Base-by-base conservation (phyloP, 129 eudicot species). In the Centrapalus pauciflorus region DNA sequence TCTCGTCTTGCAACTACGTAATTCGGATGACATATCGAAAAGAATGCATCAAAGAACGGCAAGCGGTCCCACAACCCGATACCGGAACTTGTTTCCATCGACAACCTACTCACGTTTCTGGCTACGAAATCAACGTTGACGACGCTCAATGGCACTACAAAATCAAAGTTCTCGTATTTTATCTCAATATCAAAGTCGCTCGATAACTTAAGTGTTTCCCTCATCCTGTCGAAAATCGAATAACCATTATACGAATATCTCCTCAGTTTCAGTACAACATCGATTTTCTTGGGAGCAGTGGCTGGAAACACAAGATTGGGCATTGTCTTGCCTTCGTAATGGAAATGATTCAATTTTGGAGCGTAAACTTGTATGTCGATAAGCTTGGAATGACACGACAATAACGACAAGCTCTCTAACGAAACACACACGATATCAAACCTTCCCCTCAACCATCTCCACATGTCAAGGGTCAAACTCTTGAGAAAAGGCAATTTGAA, bases 1-100 rank as follows among this genome's bases (percentile, higher is more conserved):
- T 24, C 33, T 40, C 9, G 23, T 9, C 7, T 20, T 6, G 20
- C 11, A 12, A 6, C 26, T 13, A 62, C 68, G 1, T 62, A 13
- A 0, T 24, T 38, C 5, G 68, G 68, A 62, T 62, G 68, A 23
- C 68, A 62, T 37, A 62, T 7, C 2, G 35, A 21, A 62, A 62
- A 62, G 1, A 62, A 62, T 14, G 68, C 29, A 24, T 62, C 35
- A 7, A 38, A 62, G 5, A 62, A 12, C 1, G 4, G 35, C 0
- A 33, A 12, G 32, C 19, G 24, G 21, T 25, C 68, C 52, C 54
- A 38, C 12, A 25, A 20, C 20, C 52, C 10, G 4, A 11, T 11
- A 40, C n/a, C 37, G 2, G 33, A 6, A 37, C 1, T 28, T 0
- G 43, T 30, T 5, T 5, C 3, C 21, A 61, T 21, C 10, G 2